These are phyloP conservation scores for Podila verticillata DNA, from an alignment of 192 early-diverging fungal genomes.

Conservation along the genomic window DNA sequence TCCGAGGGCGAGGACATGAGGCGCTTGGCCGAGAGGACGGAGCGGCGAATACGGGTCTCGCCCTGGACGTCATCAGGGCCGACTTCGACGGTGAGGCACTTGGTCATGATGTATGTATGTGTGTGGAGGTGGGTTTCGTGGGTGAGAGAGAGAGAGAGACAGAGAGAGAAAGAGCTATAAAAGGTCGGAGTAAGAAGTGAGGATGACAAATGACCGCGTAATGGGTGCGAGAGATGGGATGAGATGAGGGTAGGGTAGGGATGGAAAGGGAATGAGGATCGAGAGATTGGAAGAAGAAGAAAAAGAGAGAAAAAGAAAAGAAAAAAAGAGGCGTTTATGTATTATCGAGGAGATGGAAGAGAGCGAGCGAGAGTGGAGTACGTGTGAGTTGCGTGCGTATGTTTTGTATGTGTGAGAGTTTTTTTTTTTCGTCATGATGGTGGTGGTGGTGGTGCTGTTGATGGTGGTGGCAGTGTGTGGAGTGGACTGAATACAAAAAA, in stretches of 20 bases:
- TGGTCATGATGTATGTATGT: conserved; percentile 31
- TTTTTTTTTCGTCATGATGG: not conserved
- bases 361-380: not conserved
- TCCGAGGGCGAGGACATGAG: conserved; percentile 55
- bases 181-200: not conserved
- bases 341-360: not conserved
- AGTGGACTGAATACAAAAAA: too few relatives aligned
- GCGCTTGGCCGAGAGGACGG: conserved; percentile 53
- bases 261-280: conserved; percentile 19
- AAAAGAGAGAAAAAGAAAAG: conserved; percentile 11
- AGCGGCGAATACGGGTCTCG: conserved; percentile 59
- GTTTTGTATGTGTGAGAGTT: not conserved
- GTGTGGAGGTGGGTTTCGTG: not conserved
- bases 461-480: too few relatives aligned
- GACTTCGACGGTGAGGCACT: conserved; percentile 53
- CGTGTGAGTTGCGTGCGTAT: not conserved
- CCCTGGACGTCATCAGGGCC: conserved; percentile 47
- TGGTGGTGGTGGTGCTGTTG: too few relatives aligned
- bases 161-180: not conserved
- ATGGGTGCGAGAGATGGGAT: too few relatives aligned
- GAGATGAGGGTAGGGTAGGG: not conserved
- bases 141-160: not conserved
- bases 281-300: conserved; percentile 14
- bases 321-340: too few relatives aligned
- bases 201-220: too few relatives aligned